A percentile compares a stretch with the other conserved stretches of the same genome.
These are phyloP conservation scores for Penicillium paradoxum DNA, from an alignment of 495 filamentous ascomycete genomes.

Conservation along the genomic window DNA sequence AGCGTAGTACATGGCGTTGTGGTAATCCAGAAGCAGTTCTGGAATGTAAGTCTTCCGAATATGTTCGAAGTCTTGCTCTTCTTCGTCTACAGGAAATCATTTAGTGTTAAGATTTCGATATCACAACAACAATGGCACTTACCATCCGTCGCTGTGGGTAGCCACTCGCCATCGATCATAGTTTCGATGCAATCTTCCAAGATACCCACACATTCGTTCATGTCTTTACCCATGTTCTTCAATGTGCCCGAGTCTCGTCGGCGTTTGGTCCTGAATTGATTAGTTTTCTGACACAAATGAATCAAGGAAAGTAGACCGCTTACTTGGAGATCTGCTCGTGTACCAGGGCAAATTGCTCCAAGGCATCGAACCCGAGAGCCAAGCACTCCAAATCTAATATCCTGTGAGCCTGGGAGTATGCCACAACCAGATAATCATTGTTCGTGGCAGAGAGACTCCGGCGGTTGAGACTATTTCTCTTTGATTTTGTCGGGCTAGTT, in stretches of 20 bases:
- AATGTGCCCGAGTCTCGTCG: slow-evolving; percentile 34
- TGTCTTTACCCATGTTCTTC: slow-evolving; percentile 27
- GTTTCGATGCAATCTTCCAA: neutral
- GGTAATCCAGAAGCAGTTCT: slow-evolving; percentile 75
- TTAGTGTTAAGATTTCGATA: neutral
- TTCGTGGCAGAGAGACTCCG: slow-evolving; percentile 23
- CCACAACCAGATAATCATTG: slow-evolving; percentile 1
- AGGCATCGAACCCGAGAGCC: slow-evolving; percentile 56
- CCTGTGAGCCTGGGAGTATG: slow-evolving; percentile 50
- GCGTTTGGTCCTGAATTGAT: slow-evolving; percentile 26
- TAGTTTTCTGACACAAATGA: slow-evolving; percentile 1
- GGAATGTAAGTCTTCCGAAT: slow-evolving; percentile 75
- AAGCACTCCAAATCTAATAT: slow-evolving; percentile 71
- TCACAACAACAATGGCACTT: slow-evolving; percentile 12
- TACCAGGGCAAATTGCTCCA: slow-evolving; percentile 54
- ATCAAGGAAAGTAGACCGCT: slow-evolving; percentile 11
- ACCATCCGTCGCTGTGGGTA: slow-evolving; percentile 33
- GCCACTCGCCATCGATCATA: slow-evolving; percentile 15
- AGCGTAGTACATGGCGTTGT: slow-evolving; percentile 64
- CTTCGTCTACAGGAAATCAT: slow-evolving; percentile 29
- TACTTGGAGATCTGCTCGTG: slow-evolving; percentile 45
- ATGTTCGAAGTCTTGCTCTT: slow-evolving; percentile 39
- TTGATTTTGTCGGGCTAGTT: slow-evolving; percentile 33
- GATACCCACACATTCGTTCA: slow-evolving; percentile 17
- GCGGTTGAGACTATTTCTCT: slow-evolving; percentile 20